Evolutionary conservation across 192 early-diverging fungal species (phyloP).

Genomic region (Backusella liffmaniae): DNA sequence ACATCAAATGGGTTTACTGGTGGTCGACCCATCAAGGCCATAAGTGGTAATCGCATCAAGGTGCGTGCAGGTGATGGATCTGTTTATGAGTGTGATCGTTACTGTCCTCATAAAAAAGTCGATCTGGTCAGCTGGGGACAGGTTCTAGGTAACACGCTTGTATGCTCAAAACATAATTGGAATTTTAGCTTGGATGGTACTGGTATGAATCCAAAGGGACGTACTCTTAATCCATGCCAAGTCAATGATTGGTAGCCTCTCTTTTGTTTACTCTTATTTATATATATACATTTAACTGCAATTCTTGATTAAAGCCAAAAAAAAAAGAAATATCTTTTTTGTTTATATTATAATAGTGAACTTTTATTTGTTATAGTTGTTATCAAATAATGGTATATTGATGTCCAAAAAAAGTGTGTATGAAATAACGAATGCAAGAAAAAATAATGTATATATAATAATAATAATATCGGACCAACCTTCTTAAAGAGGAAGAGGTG

Average conservation of each 20-base stretch:
- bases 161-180: conserved; percentile 51
- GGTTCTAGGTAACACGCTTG: conserved; percentile 47
- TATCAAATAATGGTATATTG: background rate
- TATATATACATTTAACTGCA: background rate
- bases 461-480: background rate
- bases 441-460: background rate
- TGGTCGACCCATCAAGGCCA: conserved; percentile 27
- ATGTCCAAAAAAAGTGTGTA: background rate
- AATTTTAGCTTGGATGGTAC: conserved; percentile 15
- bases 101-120: conserved; percentile 51
- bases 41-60: conserved; percentile 40
- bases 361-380: background rate
- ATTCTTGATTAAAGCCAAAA: background rate
- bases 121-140: conserved; percentile 43
- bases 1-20: conserved; percentile 10
- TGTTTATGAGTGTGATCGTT: conserved; percentile 54
- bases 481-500: background rate
- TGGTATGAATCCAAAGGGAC: conserved; percentile 9
- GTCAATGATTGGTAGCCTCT: conserved; percentile 40
- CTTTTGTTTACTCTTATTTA: background rate
- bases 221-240: conserved; percentile 43
- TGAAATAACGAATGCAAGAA: background rate
- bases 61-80: conserved; percentile 43
- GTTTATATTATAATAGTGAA: background rate
- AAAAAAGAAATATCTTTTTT: background rate